Evolutionary conservation across 2,329 filamentous ascomycete species (phyloP).

Genomic region (Cercospora nicotianae): DNA sequence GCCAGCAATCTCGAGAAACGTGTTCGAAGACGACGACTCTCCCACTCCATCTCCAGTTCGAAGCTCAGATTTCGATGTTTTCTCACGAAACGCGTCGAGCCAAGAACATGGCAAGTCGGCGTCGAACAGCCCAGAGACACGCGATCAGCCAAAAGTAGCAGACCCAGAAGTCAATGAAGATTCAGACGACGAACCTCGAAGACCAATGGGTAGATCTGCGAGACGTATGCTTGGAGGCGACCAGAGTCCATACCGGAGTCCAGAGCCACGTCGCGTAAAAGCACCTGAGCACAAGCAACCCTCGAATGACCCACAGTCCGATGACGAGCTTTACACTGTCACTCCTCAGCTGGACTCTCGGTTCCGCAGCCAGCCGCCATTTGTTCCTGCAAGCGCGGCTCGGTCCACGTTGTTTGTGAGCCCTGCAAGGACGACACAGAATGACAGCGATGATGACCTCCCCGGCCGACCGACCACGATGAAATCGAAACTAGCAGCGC

Average conservation of each 20-base stretch:
- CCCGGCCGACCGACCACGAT: constrained; percentile 26
- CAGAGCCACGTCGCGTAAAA: background rate
- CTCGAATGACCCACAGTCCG: constrained; percentile 12
- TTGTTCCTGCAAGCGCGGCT: constrained; percentile 19
- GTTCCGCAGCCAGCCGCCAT: constrained; percentile 16
- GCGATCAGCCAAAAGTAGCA: background rate
- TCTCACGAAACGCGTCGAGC: constrained; percentile 15
- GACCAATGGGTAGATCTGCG: constrained; percentile 34
- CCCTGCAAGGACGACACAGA: constrained; percentile 30
- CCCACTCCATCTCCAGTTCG: constrained; percentile 21
- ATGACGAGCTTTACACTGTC: constrained; percentile 36
- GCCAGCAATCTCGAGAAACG: background rate
- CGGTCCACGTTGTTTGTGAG: constrained; percentile 35
- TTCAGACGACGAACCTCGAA: constrained; percentile 29
- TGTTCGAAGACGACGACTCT: constrained; percentile 22
- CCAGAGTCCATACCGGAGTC: background rate
- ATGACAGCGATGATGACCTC: constrained; percentile 30
- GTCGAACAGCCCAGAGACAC: constrained; percentile 1
- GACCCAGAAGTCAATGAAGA: constrained; percentile 15
- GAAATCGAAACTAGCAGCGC: constrained; percentile 34
- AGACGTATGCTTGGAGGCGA: constrained; percentile 34
- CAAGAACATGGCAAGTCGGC: constrained; percentile 7
- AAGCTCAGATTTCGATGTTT: constrained; percentile 8
- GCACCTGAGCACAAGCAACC: constrained; percentile 11
- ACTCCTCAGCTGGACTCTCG: constrained; percentile 28